Conservation (phyloP, 495 filamentous ascomycete genomes). For the Daldinia concentrica region DNA sequence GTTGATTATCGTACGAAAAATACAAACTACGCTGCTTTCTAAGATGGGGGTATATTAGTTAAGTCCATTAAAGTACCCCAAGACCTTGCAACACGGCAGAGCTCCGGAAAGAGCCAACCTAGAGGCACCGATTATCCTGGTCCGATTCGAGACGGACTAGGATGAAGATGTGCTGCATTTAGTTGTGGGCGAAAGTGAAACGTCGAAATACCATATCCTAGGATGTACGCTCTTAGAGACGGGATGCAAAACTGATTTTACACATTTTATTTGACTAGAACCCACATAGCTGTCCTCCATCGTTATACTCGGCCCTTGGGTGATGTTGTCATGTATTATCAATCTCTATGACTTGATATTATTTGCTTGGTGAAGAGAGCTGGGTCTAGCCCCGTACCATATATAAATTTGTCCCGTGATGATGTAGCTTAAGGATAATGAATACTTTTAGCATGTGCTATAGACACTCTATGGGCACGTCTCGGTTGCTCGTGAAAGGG, state of each 20-base stretch:
- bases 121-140: conserved; percentile 26
- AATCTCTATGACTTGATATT: not conserved
- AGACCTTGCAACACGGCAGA: conserved; percentile 18
- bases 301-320: not conserved
- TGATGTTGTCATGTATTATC: not conserved
- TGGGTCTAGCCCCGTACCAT: conserved; percentile 2
- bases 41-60: conserved; percentile 14
- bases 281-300: not conserved
- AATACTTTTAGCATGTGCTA: not conserved
- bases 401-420: conserved; percentile 22
- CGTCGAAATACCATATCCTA: conserved; percentile 34
- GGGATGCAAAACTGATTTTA: conserved; percentile 9
- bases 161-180: conserved; percentile 35
- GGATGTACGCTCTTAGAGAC: conserved; percentile 13
- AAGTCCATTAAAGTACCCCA: conserved; percentile 5
- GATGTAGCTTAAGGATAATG: not conserved
- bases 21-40: conserved; percentile 14
- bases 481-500: not conserved
- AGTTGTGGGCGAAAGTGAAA: conserved; percentile 37
- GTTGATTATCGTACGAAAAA: not conserved
- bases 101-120: conserved; percentile 4
- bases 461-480: not conserved
- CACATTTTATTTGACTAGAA: conserved; percentile 2
- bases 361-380: not conserved
- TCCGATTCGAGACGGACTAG: conserved; percentile 40